Evolutionary conservation across 306 rosid species (phyloP).

Genomic region (Sicyos baderoa): DNA sequence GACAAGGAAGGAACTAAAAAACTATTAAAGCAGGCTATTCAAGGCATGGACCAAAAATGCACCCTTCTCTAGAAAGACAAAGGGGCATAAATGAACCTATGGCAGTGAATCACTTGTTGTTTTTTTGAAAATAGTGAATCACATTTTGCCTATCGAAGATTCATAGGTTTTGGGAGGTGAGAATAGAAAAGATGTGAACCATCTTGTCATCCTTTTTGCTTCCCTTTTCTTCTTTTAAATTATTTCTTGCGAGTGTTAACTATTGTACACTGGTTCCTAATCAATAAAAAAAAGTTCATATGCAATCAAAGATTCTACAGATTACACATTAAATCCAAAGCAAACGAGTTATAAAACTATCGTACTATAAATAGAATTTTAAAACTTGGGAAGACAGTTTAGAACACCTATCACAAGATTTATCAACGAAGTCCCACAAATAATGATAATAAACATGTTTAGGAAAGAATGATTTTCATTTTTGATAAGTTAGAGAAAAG

Average conservation of each 20-base stretch:
- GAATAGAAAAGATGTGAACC: too few relatives aligned
- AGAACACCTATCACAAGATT: not conserved
- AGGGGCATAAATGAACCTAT: too few relatives aligned
- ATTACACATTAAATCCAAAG: not conserved
- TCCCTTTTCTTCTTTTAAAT: not conserved
- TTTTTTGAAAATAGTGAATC: too few relatives aligned
- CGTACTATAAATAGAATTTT: not conserved
- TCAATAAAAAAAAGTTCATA: not conserved
- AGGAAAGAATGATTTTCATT: not conserved
- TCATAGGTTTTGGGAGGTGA: too few relatives aligned
- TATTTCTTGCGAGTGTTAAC: not conserved
- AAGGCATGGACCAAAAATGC: too few relatives aligned
- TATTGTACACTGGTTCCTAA: not conserved
- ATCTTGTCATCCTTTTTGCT: too few relatives aligned
- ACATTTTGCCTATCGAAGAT: too few relatives aligned
- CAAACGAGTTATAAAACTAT: not conserved
- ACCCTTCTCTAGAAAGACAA: too few relatives aligned
- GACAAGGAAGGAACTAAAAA: too few relatives aligned
- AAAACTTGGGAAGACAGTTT: not conserved
- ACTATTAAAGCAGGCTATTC: too few relatives aligned
- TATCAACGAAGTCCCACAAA: not conserved
- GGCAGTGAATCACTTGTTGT: too few relatives aligned
- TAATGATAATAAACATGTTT: not conserved
- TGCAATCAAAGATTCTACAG: not conserved
- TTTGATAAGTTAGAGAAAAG: not conserved